phyloP scores from a whole-genome alignment of 2,329 filamentous ascomycete species.

The Chaetomium olivaceum region DNA sequence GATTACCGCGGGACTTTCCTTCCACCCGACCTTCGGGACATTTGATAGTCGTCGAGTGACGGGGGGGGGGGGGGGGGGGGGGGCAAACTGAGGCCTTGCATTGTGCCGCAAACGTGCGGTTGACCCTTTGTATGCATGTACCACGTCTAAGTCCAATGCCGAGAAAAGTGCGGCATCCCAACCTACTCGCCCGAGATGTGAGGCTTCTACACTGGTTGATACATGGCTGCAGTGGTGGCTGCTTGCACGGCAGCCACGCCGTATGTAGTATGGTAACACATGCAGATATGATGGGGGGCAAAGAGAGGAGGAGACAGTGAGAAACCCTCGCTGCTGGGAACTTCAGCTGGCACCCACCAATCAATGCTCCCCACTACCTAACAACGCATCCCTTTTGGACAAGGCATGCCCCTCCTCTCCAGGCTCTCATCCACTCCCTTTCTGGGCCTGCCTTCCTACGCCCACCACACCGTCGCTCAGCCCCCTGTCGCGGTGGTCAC shows the following conservation, averaged over 20 bases:
- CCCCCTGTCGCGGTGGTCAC: not conserved
- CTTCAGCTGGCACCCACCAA: not conserved
- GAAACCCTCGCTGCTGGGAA: not conserved
- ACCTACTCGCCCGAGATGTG: not conserved
- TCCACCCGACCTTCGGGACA: not conserved
- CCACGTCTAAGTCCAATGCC: not conserved
- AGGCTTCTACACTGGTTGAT: not conserved
- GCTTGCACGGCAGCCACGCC: not conserved
- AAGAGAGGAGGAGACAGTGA: not conserved
- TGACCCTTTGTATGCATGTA: not conserved
- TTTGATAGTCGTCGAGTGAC: not conserved
- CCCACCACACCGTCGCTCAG: not conserved
- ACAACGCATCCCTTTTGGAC: not conserved
- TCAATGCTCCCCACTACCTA: not conserved
- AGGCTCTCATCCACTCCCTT: not conserved
- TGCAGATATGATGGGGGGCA: not conserved
- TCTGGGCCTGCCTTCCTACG: not conserved
- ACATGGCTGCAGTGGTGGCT: not conserved
- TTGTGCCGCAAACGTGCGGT: not conserved
- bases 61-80: no score
- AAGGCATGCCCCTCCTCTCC: not conserved
- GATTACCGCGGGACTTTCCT: not conserved
- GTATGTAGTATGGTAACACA: not conserved
- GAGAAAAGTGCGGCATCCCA: not conserved
- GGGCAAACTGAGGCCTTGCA: not conserved